Base-by-base conservation (phyloP, 371 early-diverging fungal species). In the Mucor piriformis region DNA sequence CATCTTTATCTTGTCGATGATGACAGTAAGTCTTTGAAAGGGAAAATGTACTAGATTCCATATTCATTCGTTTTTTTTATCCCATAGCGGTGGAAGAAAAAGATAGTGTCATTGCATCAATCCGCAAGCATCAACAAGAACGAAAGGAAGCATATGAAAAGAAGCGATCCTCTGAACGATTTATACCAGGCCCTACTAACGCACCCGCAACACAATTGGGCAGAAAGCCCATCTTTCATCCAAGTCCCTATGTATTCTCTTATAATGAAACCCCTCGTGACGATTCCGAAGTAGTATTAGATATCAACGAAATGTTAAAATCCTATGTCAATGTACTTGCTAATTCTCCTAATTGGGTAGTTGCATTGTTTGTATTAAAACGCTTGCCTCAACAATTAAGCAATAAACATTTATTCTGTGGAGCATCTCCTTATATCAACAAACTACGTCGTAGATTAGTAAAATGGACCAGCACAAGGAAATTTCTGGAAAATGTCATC, bases 341-440 rank as follows among this genome's bases (percentile, higher is more conserved):
- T 13, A 73, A 82, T 27, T 89, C 89, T n/a, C 70, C 75, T 15
- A 81, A 86, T 27, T 87, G 88, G 79, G 83, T 87, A 16, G 73
- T 92, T 3, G 86, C 84, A 58, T 68, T 70, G 2, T 80, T 83
- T 35, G 83, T 92, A 1, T 70, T 93, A 20, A 77, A 81, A 12
- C 81, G 83, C 4, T 69, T 93, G 16, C 81, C 84, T 15, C 59
- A 68, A 10, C 94, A 94, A 65, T 69, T 93, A 15, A 80, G 84
- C 43, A 89, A 88, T 69, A 87, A 88, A 57, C 86, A 89, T 54
- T 60, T 93, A 24, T 91, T 91, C 56, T 82, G 85, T 55, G 82
- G 81, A 23, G 83, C 87, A 6, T 59, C 70, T 1, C 71, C 69
- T 25, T 70, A 79, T 59, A 78, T 92, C 12, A 74, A 80, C 44